Conservation (phyloP, 306 rosid genomes). For the Citrullus mucosospermus region DNA sequence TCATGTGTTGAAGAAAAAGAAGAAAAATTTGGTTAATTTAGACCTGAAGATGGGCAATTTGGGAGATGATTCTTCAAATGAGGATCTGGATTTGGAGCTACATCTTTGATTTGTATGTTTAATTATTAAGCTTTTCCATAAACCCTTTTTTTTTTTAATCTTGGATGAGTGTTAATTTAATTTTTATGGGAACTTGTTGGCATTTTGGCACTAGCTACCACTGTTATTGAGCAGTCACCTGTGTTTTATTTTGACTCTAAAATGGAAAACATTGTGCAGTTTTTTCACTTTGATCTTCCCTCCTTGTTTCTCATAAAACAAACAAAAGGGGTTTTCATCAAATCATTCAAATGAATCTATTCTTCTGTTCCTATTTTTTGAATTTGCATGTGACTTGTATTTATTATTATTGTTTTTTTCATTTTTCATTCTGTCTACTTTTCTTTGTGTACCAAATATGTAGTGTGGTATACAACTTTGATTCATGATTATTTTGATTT, state of each 20-base stretch:
- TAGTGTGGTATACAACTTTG: too few species aligned
- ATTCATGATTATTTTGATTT: too few species aligned
- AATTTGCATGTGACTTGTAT: not conserved
- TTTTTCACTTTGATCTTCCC: not conserved
- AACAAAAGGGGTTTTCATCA: not conserved
- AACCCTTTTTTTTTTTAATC: not conserved
- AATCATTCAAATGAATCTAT: not conserved
- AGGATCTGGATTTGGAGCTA: slow-evolving; percentile 77
- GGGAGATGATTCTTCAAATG: slow-evolving; percentile 23
- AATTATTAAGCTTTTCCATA: not conserved
- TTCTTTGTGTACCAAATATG: not conserved
- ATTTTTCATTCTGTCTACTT: not conserved
- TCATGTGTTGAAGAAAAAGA: slow-evolving; percentile 27
- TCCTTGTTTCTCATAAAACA: not conserved
- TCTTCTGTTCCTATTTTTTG: not conserved
- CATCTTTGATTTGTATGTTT: slow-evolving; percentile 32
- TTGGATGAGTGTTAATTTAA: not conserved
- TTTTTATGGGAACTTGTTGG: not conserved
- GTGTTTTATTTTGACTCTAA: not conserved
- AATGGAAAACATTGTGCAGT: not conserved
- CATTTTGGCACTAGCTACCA: not conserved
- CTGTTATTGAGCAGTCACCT: not conserved
- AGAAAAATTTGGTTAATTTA: slow-evolving; percentile 15
- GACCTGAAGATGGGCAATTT: slow-evolving; percentile 46
- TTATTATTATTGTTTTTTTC: not conserved